Evolutionary conservation across 2,329 filamentous ascomycete species (phyloP), one percentile per base, ranked within the genome.

Genomic region (Stagonosporopsis tanaceti): DNA sequence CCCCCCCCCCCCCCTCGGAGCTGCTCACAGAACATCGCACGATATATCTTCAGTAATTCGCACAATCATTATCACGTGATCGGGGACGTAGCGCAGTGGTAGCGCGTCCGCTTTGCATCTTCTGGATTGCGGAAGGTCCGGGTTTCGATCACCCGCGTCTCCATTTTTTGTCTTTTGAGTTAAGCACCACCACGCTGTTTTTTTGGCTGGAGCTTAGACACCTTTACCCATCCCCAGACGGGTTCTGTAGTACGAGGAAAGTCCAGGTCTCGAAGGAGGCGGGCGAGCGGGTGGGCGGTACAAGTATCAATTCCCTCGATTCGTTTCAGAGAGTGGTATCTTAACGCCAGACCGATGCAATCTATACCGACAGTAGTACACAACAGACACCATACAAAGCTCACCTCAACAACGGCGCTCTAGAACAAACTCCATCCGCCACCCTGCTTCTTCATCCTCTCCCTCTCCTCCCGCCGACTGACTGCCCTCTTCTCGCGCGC

Each of bases 401-500:
- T 25, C 15, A 8, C 27, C 35, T 17, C 38, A 46, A 17, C 12
- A 1, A 8, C 41, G 15, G 27, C 17, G 6, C 39, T 15, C 20
- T 65, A 75, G 39, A 75, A 74, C 37, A 74, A 41, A 47, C 66
- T 70, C 72, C 73, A 75, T 4, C 71, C 68, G 12, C 66, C 66
- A 15, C 54, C 54, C 44, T 52, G 42, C 57, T 69, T 75, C 47
- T 67, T 64, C 40, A 58, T 60, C 15, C 64, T 67, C 53, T 67
- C 59, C 35, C 67, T 60, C 44, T 68, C 66, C 3, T 66, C 66
- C 30, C 63, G 53, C 44, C 70, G 50, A 0, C 60, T 56, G 28
- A 67, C 64, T 57, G 66, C 79, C 28, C 86, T 82, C 70, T 87
- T 87, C 64, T 89, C 89, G 51, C 89, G 82, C 9, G 89, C 89